phyloP scores from a whole-genome alignment of 225 moss, liverwort and hornwort species.

The Marchantia polymorpha region DNA sequence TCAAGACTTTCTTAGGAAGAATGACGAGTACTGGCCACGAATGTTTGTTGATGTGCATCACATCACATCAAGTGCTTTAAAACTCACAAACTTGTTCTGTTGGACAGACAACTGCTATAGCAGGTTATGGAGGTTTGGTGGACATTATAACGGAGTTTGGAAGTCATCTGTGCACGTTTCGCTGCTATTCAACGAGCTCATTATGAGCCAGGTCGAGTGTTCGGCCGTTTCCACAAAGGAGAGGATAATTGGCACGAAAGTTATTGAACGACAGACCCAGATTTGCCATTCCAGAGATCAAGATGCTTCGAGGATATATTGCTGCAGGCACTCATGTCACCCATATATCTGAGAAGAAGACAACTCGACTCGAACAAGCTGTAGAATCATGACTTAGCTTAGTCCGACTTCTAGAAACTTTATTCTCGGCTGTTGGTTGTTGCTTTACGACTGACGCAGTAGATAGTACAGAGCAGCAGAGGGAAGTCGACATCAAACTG shows the following conservation, averaged over 20 bases:
- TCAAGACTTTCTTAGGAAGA: neutral
- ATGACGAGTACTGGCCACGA: too few species aligned
- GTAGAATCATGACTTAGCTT: neutral
- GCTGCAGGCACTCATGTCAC: neutral
- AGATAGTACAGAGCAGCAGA: neutral
- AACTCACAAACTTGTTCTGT: neutral
- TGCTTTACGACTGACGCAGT: too few species aligned
- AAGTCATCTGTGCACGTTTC: conserved; percentile 46
- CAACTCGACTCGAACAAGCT: neutral
- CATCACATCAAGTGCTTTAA: neutral
- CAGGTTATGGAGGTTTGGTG: conserved; percentile 49
- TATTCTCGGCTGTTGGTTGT: neutral
- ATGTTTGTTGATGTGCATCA: neutral
- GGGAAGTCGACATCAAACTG: neutral
- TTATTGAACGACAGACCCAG: neutral
- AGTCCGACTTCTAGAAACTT: neutral
- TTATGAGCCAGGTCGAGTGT: neutral
- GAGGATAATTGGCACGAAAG: neutral
- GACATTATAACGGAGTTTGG: conserved; percentile 51
- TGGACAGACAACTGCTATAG: conserved; percentile 46
- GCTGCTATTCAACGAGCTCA: conserved; percentile 26
- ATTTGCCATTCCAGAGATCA: neutral
- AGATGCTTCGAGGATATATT: neutral
- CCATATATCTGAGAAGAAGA: neutral
- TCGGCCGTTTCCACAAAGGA: neutral